A percentile compares a stretch with the other conserved stretches of the same genome.
Evolutionary conservation across 768 basidiomycete genomes (phyloP).

Genomic region (Pleurotus giganteus): DNA sequence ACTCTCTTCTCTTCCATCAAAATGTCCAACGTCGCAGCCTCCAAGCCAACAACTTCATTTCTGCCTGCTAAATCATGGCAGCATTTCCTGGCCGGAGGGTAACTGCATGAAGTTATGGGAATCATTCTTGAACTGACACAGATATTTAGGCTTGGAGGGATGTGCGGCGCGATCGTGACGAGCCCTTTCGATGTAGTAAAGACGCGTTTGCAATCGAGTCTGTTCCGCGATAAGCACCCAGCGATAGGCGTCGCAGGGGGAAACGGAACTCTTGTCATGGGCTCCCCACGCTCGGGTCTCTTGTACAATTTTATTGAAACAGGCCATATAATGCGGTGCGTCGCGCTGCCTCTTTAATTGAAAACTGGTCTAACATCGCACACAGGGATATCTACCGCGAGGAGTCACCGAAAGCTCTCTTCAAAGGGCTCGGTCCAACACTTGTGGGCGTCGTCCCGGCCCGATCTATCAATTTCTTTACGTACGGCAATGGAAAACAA

Average conservation of each 20-base stretch:
- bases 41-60: slow-evolving; percentile 28
- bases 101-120: slow-evolving; percentile 8
- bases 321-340: slow-evolving; percentile 81
- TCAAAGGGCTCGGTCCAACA: slow-evolving; percentile 93
- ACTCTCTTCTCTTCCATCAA: not conserved
- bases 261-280: slow-evolving; percentile 34
- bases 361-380: not conserved
- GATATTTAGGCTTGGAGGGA: slow-evolving; percentile 77
- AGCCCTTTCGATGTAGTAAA: slow-evolving; percentile 99
- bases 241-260: slow-evolving; percentile 37
- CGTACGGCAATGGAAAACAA: slow-evolving; percentile 95
- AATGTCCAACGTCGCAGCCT: slow-evolving; percentile 14
- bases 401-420: slow-evolving; percentile 87
- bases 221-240: slow-evolving; percentile 54
- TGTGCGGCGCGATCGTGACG: slow-evolving; percentile 96
- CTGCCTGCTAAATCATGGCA: slow-evolving; percentile 79
- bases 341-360: slow-evolving; percentile 1
- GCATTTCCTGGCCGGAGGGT: slow-evolving; percentile 89
- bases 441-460: slow-evolving; percentile 95
- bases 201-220: slow-evolving; percentile 90
- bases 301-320: slow-evolving; percentile 97
- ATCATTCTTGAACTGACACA: slow-evolving; percentile 7
- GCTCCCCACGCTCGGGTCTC: slow-evolving; percentile 48
- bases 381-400: slow-evolving; percentile 82
- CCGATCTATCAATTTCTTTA: slow-evolving; percentile 96